A percentile compares a stretch with the other conserved stretches of the same genome.
Conservation (phyloP, 1,139 yeast genomes). For the Candida sanyaensis region DNA sequence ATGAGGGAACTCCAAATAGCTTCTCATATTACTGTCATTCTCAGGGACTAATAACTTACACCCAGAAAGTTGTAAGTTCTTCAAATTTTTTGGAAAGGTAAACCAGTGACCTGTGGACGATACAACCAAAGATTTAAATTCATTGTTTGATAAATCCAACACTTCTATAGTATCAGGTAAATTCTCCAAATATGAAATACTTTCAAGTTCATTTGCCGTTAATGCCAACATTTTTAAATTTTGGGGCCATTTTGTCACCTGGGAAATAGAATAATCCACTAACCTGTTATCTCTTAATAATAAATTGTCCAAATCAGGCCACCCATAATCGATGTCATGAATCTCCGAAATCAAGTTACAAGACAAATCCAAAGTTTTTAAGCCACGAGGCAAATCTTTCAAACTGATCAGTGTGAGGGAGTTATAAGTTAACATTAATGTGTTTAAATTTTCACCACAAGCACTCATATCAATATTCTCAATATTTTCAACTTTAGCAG, state of each 20-base stretch:
- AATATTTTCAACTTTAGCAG: slow-evolving; percentile 24
- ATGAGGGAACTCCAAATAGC: slow-evolving; percentile 23
- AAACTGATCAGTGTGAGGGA: slow-evolving; percentile 23
- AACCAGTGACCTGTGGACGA: slow-evolving; percentile 11
- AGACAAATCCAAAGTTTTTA: slow-evolving; percentile 33
- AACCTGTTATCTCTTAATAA: slow-evolving; percentile 26
- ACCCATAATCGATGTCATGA: slow-evolving; percentile 12
- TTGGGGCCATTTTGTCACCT: slow-evolving; percentile 26
- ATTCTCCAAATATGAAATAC: slow-evolving; percentile 17
- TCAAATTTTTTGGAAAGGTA: slow-evolving; percentile 27
- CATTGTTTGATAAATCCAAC: slow-evolving; percentile 22
- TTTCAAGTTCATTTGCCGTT: slow-evolving; percentile 25
- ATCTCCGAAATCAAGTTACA: slow-evolving; percentile 20
- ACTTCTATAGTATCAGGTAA: slow-evolving; percentile 25
- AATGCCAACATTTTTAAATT: slow-evolving; percentile 24
- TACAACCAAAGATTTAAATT: slow-evolving; percentile 9
- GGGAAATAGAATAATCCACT: slow-evolving; percentile 18
- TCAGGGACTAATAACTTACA: slow-evolving; percentile 4
- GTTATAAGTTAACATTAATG: slow-evolving; percentile 39
- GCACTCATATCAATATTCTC: slow-evolving; percentile 17
- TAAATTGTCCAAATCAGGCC: slow-evolving; percentile 33
- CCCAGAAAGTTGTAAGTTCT: slow-evolving; percentile 19
- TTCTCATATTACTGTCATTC: neutral
- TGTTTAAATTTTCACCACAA: slow-evolving; percentile 21
- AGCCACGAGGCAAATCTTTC: slow-evolving; percentile 24